Evolutionary conservation across 2,329 filamentous ascomycete genomes (phyloP), one percentile per base, ranked within the genome.

Genomic region (Apiospora marii): DNA sequence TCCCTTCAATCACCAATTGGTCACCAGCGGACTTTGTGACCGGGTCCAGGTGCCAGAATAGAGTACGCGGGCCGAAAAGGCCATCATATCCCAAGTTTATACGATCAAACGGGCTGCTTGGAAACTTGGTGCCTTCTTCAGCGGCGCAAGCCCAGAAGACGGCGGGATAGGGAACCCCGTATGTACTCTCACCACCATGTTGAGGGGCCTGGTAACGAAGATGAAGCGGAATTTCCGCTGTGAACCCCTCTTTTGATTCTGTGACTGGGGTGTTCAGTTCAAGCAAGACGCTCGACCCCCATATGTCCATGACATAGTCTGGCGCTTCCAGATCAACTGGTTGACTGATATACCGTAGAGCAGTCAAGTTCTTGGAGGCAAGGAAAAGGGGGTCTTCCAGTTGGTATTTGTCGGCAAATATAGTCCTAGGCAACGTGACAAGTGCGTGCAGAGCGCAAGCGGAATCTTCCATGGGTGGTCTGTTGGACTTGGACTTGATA

Each of bases 261-360:
- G 76, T 72, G 6, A 77, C 73, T 0, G 92, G 90, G 0, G 87
- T 85, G 0, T 90, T 88, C 51, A 98, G 87, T 79, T 96, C 92
- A 27, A 98, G 83, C 5, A 98, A 87, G 22, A 94, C 86, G 22
- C 88, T 90, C 0, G 93, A 95, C 6, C 96, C 96, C 96, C 96
- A 98, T 44, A 87, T 82, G 8, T 87, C 80, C 43, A 94, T 88
- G 1, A 92, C 90, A 85, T 97, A 98, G 77, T 92, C 92, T 1
- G 96, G 96, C 0, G 94, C 95, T 84, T 98, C 96, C 70, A 98
- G 91, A 76, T 98, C 95, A 8, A 95, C 93, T 27, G 94, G 93
- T 16, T 93, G 89, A 37, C 91, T 91, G 19, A 94, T 88, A 75
- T 92, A 90, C 64, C 88, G 91, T 53, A 97, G 84, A 1, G 89